These are phyloP conservation scores for Eutrema yunnanense DNA, from an alignment of 345 rosid species.

Conservation along the genomic window DNA sequence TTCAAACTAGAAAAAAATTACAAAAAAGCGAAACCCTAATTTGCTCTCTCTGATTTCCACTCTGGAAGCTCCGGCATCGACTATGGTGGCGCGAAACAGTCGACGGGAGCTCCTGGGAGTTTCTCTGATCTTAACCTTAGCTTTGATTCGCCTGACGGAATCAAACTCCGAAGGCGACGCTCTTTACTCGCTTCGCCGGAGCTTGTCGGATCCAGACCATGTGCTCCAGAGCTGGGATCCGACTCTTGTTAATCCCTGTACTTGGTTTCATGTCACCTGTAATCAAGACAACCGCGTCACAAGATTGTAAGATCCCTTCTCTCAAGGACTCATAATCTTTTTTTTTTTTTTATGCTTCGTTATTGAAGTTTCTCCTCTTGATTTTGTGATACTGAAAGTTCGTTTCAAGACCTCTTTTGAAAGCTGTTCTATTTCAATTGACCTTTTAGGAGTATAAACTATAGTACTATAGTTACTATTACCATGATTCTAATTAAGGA, in stretches of 20 bases:
- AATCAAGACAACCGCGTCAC: conserved; percentile 64
- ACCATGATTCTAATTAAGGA: background rate
- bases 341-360: background rate
- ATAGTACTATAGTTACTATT: too few species aligned
- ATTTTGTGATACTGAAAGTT: too few species aligned
- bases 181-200: conserved; percentile 55
- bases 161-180: conserved; percentile 84
- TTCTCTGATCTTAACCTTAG: conserved; percentile 18
- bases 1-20: too few species aligned
- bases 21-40: background rate
- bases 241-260: conserved; percentile 82
- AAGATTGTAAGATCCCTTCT: conserved; percentile 42
- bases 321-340: background rate
- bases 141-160: conserved; percentile 13
- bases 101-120: conserved; percentile 16
- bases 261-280: conserved; percentile 83
- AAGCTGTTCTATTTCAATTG: too few species aligned
- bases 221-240: conserved; percentile 91
- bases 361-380: too few species aligned
- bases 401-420: too few species aligned
- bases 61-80: background rate
- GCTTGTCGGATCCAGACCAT: conserved; percentile 61
- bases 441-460: too few species aligned
- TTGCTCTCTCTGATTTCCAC: background rate
- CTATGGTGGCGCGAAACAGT: conserved; percentile 38